Percentiles rank a stretch among this genome's conserved stretches.
Evolutionary conservation across 2,329 filamentous ascomycete species (phyloP).

Genomic region (Fusarium multiceps): DNA sequence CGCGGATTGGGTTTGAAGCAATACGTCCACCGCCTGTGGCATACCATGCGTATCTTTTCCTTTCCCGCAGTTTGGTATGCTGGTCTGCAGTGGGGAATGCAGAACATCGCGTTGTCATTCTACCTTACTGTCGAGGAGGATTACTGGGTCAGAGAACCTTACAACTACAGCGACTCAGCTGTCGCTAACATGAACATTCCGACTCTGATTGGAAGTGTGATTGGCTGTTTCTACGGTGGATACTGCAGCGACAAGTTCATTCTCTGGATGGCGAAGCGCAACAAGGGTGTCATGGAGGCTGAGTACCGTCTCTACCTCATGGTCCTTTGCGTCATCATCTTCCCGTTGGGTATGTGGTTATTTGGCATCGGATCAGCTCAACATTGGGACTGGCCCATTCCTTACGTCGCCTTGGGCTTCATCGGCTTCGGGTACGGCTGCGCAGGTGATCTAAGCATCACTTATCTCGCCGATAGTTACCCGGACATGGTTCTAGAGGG

Average conservation of each 20-base stretch:
- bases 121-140: conserved; percentile 69
- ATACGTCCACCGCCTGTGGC: conserved; percentile 63
- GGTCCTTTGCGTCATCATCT: conserved; percentile 61
- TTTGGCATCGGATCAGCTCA: conserved; percentile 64
- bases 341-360: conserved; percentile 62
- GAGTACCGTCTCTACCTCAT: conserved; percentile 65
- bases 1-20: conserved; percentile 64
- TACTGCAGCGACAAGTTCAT: conserved; percentile 68
- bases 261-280: conserved; percentile 64
- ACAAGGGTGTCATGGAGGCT: conserved; percentile 65
- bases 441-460: conserved; percentile 65
- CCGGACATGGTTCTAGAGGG: conserved; percentile 68
- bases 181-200: conserved; percentile 70
- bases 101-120: conserved; percentile 70
- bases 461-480: conserved; percentile 66
- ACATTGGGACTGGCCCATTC: conserved; percentile 63
- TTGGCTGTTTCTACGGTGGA: conserved; percentile 68
- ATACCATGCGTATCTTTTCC: conserved; percentile 66
- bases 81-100: conserved; percentile 68
- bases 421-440: conserved; percentile 71
- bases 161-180: conserved; percentile 64
- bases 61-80: conserved; percentile 69
- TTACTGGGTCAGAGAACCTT: conserved; percentile 64
- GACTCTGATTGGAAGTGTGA: conserved; percentile 63
- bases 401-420: conserved; percentile 66